Evolutionary conservation across 768 basidiomycete genomes (phyloP).

Genomic region (Mycena epipterygia): DNA sequence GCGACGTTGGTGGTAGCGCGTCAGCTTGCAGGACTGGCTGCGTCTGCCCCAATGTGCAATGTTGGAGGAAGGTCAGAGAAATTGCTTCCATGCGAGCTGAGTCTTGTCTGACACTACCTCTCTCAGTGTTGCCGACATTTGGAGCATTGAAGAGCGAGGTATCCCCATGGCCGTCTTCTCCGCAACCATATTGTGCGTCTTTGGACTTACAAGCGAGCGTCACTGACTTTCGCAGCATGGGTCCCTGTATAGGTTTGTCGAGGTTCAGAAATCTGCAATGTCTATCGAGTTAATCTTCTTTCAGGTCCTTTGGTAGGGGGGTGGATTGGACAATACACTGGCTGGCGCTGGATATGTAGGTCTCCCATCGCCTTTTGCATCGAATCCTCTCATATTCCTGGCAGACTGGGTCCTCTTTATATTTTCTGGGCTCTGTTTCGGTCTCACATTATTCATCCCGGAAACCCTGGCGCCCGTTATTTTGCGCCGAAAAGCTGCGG

Average conservation of each 20-base stretch:
- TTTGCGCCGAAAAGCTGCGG: conserved; percentile 56
- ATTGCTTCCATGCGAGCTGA: background rate
- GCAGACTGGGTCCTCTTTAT: conserved; percentile 61
- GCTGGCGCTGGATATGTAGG: conserved; percentile 62
- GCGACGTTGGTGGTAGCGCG: conserved; percentile 58
- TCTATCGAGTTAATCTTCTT: background rate
- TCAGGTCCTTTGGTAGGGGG: conserved; percentile 64
- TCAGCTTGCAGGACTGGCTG: conserved; percentile 60
- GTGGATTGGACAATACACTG: conserved; percentile 59
- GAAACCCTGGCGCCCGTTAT: conserved; percentile 66
- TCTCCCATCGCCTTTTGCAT: background rate
- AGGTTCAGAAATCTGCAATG: background rate
- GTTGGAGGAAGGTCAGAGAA: conserved; percentile 54
- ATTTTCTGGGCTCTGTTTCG: conserved; percentile 52
- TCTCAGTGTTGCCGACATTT: conserved; percentile 54
- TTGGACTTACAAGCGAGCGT: background rate
- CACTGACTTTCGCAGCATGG: conserved; percentile 40
- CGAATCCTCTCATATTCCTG: background rate
- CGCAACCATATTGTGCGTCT: conserved; percentile 58
- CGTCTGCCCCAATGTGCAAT: conserved; percentile 60
- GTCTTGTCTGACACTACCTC: background rate
- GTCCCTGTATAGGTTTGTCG: conserved; percentile 51
- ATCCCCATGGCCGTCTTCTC: conserved; percentile 66
- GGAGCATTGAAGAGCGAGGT: conserved; percentile 56
- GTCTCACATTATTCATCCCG: conserved; percentile 59